Conservation (phyloP, 164 flowering plant genomes). For the Liriodendron chinense region DNA sequence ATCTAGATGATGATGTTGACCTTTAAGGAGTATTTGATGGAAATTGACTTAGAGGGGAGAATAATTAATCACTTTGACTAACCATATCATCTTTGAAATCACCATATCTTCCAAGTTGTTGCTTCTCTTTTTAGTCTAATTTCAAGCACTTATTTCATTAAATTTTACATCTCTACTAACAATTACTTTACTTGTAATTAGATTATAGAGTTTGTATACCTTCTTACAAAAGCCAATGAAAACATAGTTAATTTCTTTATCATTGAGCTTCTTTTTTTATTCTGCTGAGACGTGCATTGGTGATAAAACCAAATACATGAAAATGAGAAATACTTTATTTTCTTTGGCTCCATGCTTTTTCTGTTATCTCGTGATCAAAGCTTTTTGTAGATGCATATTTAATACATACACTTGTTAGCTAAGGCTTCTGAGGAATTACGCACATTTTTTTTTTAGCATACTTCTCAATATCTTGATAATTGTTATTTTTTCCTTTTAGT, state of each 20-base stretch:
- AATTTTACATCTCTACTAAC: background rate
- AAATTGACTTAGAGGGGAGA: background rate
- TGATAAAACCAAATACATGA: background rate
- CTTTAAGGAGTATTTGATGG: too few relatives aligned
- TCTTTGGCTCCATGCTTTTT: constrained; percentile 7
- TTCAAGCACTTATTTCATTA: background rate
- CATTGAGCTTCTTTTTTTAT: background rate
- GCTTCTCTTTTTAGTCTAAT: background rate
- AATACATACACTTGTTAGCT: background rate
- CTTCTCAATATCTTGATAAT: background rate
- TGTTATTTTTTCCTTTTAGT: background rate
- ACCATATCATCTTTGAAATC: background rate
- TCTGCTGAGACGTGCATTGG: background rate
- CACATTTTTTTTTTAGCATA: background rate
- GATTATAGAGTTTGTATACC: background rate
- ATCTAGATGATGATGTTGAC: too few relatives aligned
- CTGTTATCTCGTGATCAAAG: background rate
- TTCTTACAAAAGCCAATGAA: background rate
- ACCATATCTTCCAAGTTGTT: background rate
- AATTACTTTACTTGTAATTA: background rate
- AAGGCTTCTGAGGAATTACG: background rate
- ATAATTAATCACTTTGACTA: background rate
- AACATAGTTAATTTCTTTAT: background rate
- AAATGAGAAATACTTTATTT: background rate
- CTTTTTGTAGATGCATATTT: background rate